Conservation (phyloP, 192 early-diverging fungal species). For the Lunasporangiospora selenospora region DNA sequence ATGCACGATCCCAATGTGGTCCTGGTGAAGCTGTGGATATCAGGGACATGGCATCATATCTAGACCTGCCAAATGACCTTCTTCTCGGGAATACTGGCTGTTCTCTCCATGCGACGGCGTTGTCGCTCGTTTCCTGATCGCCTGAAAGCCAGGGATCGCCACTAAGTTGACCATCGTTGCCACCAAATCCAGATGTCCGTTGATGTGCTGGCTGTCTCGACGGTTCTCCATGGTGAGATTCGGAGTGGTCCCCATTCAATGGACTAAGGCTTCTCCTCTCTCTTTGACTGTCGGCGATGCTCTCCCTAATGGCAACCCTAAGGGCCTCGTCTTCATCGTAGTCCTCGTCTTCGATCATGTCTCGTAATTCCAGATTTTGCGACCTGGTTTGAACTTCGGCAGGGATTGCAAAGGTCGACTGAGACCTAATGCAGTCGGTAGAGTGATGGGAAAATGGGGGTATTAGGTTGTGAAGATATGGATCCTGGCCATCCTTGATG, state of each 20-base stretch:
- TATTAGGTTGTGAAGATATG: too few relatives aligned
- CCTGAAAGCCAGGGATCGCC: conserved; percentile 33
- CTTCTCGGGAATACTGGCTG: background rate
- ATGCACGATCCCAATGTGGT: background rate
- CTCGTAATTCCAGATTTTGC: conserved; percentile 2
- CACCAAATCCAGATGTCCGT: conserved; percentile 18
- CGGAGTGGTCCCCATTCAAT: background rate
- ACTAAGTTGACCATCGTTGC: conserved; percentile 27
- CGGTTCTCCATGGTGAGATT: background rate
- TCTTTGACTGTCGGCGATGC: background rate
- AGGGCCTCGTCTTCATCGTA: conserved; percentile 3
- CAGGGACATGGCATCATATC: conserved; percentile 17
- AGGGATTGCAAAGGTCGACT: too few relatives aligned
- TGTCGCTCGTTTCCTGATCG: background rate
- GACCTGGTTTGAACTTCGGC: too few relatives aligned
- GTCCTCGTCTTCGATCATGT: background rate
- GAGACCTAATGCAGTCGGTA: too few relatives aligned
- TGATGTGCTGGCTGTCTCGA: background rate
- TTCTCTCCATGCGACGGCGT: background rate
- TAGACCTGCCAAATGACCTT: background rate
- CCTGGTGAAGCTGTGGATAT: conserved; percentile 13
- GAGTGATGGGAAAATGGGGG: too few relatives aligned
- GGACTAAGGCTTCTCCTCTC: background rate
- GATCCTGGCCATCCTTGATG: too few relatives aligned
- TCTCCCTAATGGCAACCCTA: background rate